Evolutionary conservation across 192 early-diverging fungal species (phyloP).

Genomic region (Coemansia sp.): DNA sequence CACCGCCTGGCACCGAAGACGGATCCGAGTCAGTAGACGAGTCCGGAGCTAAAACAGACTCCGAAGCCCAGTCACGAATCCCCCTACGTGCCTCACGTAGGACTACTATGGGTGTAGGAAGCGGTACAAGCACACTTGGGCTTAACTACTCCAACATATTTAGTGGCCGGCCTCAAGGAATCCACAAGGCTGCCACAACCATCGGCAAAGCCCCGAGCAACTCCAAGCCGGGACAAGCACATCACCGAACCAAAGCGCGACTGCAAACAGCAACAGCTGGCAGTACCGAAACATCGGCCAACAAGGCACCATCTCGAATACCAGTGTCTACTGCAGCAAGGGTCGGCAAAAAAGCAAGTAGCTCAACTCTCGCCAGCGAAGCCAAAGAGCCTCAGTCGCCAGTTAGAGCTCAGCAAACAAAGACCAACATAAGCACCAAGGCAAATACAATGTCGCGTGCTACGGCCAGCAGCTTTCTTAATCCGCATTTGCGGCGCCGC

Average conservation of each 20-base stretch:
- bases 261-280: slow-evolving; percentile 3
- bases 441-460: slow-evolving; percentile 47
- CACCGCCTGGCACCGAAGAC: not conserved
- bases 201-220: slow-evolving; percentile 6
- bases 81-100: slow-evolving; percentile 22
- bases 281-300: not conserved
- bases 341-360: not conserved
- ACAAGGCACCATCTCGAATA: slow-evolving; percentile 1
- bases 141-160: slow-evolving; percentile 48
- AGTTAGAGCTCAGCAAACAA: not conserved
- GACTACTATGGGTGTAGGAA: slow-evolving; percentile 52
- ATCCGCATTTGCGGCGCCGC: slow-evolving; percentile 44
- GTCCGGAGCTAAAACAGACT: slow-evolving; percentile 3
- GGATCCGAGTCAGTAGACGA: slow-evolving; percentile 3
- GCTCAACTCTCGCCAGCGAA: slow-evolving; percentile 10
- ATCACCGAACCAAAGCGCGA: slow-evolving; percentile 3
- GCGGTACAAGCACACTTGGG: slow-evolving; percentile 49
- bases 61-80: slow-evolving; percentile 17
- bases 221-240: not conserved
- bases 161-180: slow-evolving; percentile 15
- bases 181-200: slow-evolving; percentile 10
- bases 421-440: slow-evolving; percentile 1
- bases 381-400: slow-evolving; percentile 7
- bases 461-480: slow-evolving; percentile 51
- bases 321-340: slow-evolving; percentile 5